Conservation (phyloP, 306 rosid genomes). For the Astragalus membranaceus region DNA sequence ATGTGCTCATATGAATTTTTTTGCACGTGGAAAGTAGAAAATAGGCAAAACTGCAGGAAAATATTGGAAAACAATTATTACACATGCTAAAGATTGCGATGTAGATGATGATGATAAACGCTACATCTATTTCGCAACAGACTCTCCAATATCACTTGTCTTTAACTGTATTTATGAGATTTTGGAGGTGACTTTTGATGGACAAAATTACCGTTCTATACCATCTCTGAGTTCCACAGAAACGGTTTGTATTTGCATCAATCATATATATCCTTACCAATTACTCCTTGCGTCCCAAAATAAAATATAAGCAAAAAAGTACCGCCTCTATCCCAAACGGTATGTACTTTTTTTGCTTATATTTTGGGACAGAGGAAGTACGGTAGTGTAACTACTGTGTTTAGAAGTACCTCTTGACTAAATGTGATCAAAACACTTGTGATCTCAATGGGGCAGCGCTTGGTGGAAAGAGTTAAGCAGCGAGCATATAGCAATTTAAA, state of each 20-base stretch:
- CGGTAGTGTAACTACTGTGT: background rate
- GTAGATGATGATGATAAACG: conserved; percentile 9
- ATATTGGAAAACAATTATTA: conserved; percentile 31
- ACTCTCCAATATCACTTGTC: background rate
- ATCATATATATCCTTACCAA: background rate
- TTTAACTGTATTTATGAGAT: conserved; percentile 33
- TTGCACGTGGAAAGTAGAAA: conserved; percentile 28
- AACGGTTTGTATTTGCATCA: conserved; percentile 1
- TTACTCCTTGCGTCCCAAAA: background rate
- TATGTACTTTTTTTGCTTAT: too few relatives aligned
- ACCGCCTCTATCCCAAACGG: too few relatives aligned
- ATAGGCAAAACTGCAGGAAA: conserved; percentile 12
- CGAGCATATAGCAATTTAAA: conserved; percentile 7
- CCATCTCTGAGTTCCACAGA: background rate
- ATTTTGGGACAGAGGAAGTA: too few relatives aligned
- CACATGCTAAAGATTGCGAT: conserved; percentile 38
- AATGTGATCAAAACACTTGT: background rate
- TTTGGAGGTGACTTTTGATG: conserved; percentile 16
- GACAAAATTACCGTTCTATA: background rate
- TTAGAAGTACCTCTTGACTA: background rate
- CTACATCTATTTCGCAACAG: background rate
- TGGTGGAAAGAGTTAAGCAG: conserved; percentile 16
- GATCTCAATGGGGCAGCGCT: conserved; percentile 5
- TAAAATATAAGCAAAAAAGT: background rate
- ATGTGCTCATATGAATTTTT: conserved; percentile 2